A percentile compares a stretch with the other conserved stretches of the same genome.
These are phyloP conservation scores for Staphylotrichum longicolle DNA, from an alignment of 495 filamentous ascomycete species.

Conservation along the genomic window DNA sequence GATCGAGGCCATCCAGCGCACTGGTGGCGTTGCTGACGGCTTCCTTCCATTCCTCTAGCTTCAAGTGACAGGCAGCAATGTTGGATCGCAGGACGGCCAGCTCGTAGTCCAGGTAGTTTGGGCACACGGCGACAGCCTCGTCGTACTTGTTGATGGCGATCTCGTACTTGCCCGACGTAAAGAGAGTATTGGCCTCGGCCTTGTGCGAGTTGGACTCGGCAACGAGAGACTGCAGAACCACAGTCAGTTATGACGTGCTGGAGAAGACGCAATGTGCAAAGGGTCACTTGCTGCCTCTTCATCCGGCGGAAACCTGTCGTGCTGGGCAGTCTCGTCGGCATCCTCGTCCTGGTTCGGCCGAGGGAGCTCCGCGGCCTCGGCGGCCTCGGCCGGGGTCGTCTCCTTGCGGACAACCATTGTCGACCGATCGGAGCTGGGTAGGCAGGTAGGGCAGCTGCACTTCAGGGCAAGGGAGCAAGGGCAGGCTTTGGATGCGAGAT, in stretches of 20 bases:
- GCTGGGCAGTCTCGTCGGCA: slow-evolving; percentile 24
- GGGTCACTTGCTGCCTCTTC: slow-evolving; percentile 33
- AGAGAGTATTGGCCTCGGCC: slow-evolving; percentile 72
- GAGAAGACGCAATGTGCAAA: neutral
- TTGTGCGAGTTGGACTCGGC: slow-evolving; percentile 73
- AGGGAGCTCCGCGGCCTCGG: neutral
- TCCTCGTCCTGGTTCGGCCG: slow-evolving; percentile 15
- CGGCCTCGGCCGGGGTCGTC: neutral
- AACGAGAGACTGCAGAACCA: slow-evolving; percentile 57
- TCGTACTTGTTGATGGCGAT: slow-evolving; percentile 90
- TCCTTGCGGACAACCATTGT: slow-evolving; percentile 17
- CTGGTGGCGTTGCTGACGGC: slow-evolving; percentile 70
- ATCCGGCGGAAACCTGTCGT: slow-evolving; percentile 50
- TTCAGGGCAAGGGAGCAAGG: neutral
- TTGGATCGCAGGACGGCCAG: slow-evolving; percentile 84
- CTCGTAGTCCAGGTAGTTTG: slow-evolving; percentile 87
- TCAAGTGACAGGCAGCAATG: slow-evolving; percentile 85
- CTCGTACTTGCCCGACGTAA: slow-evolving; percentile 67
- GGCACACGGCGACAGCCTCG: slow-evolving; percentile 75
- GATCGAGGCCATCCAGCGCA: slow-evolving; percentile 69
- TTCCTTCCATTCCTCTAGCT: slow-evolving; percentile 82
- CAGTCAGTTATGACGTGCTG: neutral
- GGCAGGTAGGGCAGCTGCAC: neutral
- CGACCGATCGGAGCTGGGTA: neutral
- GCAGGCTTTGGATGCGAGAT: slow-evolving; percentile 7